Base-by-base conservation (phyloP, 2,329 filamentous ascomycete genomes). In the Metarhizium brunneum region DNA sequence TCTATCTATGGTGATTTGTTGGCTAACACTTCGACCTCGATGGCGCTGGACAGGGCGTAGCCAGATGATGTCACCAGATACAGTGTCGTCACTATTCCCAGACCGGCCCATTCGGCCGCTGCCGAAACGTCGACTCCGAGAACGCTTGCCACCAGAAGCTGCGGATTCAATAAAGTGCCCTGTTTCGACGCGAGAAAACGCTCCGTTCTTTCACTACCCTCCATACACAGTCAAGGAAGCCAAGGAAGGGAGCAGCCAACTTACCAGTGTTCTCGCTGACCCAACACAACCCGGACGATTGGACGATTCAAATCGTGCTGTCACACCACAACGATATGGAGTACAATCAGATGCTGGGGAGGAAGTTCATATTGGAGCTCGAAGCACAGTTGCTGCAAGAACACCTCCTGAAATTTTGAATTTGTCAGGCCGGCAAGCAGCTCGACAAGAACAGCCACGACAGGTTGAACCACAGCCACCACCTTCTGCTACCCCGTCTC, bases 91-190 rank as follows among this genome's bases (percentile, higher is more conserved):
- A 57, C 78, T 90, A 65, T 95, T 89, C 69, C 90, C 90, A 62
- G 89, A 95, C 68, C 86, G 94, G 71, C 88, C 92, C 58, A 99
- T 99, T 69, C 87, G 91, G 67, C 94, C 94, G 56, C 76, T 99
- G 58, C 94, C 94, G 47, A 94, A 89, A 73, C 87, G 91, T 65
- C 87, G 89, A 61, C 80, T 99, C 54, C 89, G 92, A 64, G 91
- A 94, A 68, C 85, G 90, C 56, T 78, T 99, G 53, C 92, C 92
- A 36, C 86, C 89, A 58, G 90, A 95, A 69, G 85, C 88, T 64
- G 90, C 88, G 56, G 86, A 87, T 54, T 83, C 86, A 35, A 94
- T 96, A 64, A 80, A 86, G 63, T 96, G 90, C 64, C 92, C 92
- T 8, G 84, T 88, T 4, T 81, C 85, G 14, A 87, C 85, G n/a